Evolutionary conservation across 768 basidiomycete genomes (phyloP), one percentile per base, ranked within the genome.

Genomic region (Tricholoma sp.): DNA sequence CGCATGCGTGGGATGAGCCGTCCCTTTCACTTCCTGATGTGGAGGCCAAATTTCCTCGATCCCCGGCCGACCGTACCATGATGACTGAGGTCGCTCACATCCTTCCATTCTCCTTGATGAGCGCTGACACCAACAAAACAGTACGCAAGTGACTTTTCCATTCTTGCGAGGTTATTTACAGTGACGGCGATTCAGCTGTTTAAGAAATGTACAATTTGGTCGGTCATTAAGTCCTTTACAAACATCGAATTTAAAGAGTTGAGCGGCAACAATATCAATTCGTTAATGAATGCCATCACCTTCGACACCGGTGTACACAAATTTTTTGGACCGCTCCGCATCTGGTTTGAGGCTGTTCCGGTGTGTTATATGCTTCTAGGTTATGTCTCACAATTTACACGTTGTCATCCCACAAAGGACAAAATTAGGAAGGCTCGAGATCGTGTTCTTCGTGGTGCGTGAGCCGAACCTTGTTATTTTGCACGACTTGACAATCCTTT

Each of bases 51-150:
- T 29, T n/a, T n/a, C n/a, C n/a, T 16, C 22, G 14, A 27, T 29
- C 12, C 47, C 24, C 19, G 3, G 18, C 27, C 8, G 47, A 29
- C 12, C 4, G 5, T 16, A 9, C 5, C 3, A 8, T 9, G 4
- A 49, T 49, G 14, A 49, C 47, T 6, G 27, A 49, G 27, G 47
- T 27, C 7, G 24, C 47, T 27, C 47, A 49, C 27, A 49, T 49
- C 47, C 12, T 49, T 49, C 47, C 47, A 49, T 49, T 29, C 47
- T 49, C 47, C 47, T 49, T 49, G 47, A 29, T 49, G 47, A 49
- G 24, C 18, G 14, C 14, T 1, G 47, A 49, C 47, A 49, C 47
- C 47, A 29, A 29, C 27, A 49, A 29, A 49, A 49, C 16, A 8
- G 47, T 49, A 49, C 47, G 14, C 47, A 49, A 9, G 12, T 11